Base-by-base conservation (phyloP, 805 yeast species). In the Yarrowia sp. region DNA sequence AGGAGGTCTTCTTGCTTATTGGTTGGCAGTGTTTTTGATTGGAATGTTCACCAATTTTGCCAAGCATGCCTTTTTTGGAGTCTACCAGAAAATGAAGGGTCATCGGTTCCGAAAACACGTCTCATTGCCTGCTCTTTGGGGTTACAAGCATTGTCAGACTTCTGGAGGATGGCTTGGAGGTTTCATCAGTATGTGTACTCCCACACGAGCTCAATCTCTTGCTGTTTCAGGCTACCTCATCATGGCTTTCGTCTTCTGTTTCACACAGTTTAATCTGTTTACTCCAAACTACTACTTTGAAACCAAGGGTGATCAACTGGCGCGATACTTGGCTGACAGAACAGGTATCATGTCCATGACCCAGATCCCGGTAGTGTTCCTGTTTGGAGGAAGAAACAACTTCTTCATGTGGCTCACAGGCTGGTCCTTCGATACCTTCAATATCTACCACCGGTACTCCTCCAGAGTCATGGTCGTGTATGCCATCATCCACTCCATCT, bases 381-480 rank as follows among this genome's bases (percentile, higher is more conserved):
- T 76, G 50, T 76, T 90, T 77, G 91, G 91, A 8, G 88, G 89
- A 43, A 81, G 95, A 72, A 90, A 90, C 75, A 90, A 89, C 75
- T 86, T 90, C 19, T 79, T 90, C 72, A 84, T 84, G 71, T 78
- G 77, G 73, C 68, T 89, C 9, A 84, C 92, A 0, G 91, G 92
- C 1, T 82, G 89, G 80, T 77, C 86, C 0, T 87, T 84, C 72
- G 77, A 87, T 15, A 82, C 89, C 0, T 89, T 90, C 77, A 81
- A 86, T 72, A 77, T 82, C 35, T 86, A 83, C 73, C 97, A 91
- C 77, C 69, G 78, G 9, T 77, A 78, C 78, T 64, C 72, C 3
- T 75, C 77, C 2, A 68, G 78, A 38, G 66, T 70, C 32, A 71
- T 70, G 58, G 70, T 73, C 0, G 42, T 73, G 14, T 69, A 72